Base-by-base conservation (phyloP, 176 grass and related monocot genomes). In the Panicum miliaceum region DNA sequence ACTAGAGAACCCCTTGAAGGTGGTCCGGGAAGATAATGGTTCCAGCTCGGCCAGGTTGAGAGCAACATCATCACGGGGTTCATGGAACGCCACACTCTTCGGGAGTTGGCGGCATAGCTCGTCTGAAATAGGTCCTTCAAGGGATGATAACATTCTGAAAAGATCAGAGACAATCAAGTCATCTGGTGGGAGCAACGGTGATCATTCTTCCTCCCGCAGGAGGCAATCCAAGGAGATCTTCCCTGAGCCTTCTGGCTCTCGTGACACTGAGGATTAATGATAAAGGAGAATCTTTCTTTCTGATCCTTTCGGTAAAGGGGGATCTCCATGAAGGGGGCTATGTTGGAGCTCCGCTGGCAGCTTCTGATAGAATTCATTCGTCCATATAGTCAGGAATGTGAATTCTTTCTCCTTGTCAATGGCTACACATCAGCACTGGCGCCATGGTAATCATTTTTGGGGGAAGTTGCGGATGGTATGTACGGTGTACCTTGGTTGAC, bases 21-120 rank as follows among this genome's bases (percentile, higher is more conserved):
- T 99, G 42, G 93, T 99, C 8, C 92, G 96, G 47, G 96, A 99
- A 81, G 96, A 99, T 2, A 89, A 94, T 0, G 85, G 87, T 64
- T 89, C 87, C 68, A 81, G 96, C 82, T 98, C 95, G 0, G 91
- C 80, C 16, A 89, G 89, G 71, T 73, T 99, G 47, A 89, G 96
- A 83, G 96, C 96, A 27, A 94, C 89, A 23, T 99, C 96, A 19
- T 99, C 93, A 22, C 81, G 96, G 42, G 96, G 93, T n/a, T 99
- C 96, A 48, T 99, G 96, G 96, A 96, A 99, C 71, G 93, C 89
- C 13, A 86, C 96, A 53, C 92, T 96, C 76, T 94, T 94, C 2
- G 96, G 96, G 8, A 99, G 96, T 69, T 95, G 95, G 95, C 87
- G 93, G 83, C 89, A 82, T 40, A 98, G 87, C 76, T 95, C 88